Conservation (phyloP, 306 rosid genomes). For the Alnus rubra region DNA sequence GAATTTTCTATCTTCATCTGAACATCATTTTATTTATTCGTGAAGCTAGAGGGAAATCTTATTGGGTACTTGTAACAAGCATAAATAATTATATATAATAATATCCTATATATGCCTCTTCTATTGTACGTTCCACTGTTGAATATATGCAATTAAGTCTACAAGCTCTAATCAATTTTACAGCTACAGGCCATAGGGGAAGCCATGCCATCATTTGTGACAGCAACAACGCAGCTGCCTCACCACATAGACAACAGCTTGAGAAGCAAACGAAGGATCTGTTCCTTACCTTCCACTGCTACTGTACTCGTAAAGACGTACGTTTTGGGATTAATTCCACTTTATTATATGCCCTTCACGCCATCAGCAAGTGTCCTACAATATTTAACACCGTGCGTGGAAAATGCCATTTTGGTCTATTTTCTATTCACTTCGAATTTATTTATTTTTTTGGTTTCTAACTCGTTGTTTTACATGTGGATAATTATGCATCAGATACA, state of each 20-base stretch:
- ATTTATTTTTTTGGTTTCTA: neutral
- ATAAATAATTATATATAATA: neutral
- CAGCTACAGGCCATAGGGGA: conserved; percentile 44
- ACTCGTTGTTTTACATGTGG: neutral
- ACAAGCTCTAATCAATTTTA: neutral
- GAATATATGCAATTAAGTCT: neutral
- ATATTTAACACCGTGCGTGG: neutral
- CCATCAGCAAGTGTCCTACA: neutral
- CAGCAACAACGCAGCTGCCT: conserved; percentile 26
- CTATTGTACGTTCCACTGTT: neutral
- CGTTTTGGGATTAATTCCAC: conserved; percentile 20
- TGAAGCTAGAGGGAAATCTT: neutral
- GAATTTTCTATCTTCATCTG: too few relatives aligned
- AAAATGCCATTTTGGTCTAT: neutral
- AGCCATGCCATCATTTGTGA: conserved; percentile 55
- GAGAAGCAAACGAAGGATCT: conserved; percentile 56
- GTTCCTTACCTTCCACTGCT: conserved; percentile 82
- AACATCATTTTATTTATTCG: too few relatives aligned
- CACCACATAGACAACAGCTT: conserved; percentile 55
- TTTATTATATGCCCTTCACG: neutral
- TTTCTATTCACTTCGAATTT: neutral
- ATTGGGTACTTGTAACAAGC: neutral
- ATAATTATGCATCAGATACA: conserved; percentile 49
- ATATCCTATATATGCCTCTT: neutral
- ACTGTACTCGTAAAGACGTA: conserved; percentile 93